A percentile compares a stretch with the other conserved stretches of the same genome.
Evolutionary conservation across 139 green algal genomes (phyloP).

Genomic region (Nannochloris sp.): DNA sequence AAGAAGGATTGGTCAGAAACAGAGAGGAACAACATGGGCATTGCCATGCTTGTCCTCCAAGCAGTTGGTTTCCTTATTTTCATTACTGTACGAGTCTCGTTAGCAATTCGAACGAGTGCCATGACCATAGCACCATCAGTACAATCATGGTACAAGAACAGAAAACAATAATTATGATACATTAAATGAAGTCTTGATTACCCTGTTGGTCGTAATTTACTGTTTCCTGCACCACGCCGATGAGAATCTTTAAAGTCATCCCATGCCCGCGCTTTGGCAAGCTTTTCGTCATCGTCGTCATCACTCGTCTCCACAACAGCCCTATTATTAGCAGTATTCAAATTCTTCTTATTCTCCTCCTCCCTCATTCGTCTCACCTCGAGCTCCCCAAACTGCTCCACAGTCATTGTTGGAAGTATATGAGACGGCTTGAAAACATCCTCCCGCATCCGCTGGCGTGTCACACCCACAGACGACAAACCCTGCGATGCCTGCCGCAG

Average conservation of each 20-base stretch:
- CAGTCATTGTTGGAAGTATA: conserved; percentile 61
- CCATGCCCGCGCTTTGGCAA: conserved; percentile 32
- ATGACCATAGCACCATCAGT: conserved; percentile 7
- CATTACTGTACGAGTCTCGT: conserved; percentile 13
- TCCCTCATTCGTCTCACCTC: conserved; percentile 17
- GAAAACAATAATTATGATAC: background rate
- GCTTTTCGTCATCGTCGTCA: conserved; percentile 31
- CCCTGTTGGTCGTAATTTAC: conserved; percentile 47
- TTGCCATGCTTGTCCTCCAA: conserved; percentile 33
- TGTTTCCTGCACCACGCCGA: conserved; percentile 70
- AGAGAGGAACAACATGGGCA: conserved; percentile 15
- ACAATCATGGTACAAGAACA: background rate
- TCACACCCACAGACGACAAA: background rate
- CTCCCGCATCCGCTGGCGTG: conserved; percentile 9
- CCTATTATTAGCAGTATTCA: background rate
- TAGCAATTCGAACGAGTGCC: conserved; percentile 11
- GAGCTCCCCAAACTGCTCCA: conserved; percentile 27
- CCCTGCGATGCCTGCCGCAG: conserved; percentile 6
- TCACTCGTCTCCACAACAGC: background rate
- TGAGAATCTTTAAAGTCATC: conserved; percentile 82
- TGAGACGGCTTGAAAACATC: conserved; percentile 70
- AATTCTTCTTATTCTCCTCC: background rate
- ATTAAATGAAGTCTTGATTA: background rate
- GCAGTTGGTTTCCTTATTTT: conserved; percentile 25
- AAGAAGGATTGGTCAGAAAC: conserved; percentile 9